Conservation (phyloP, 306 rosid species). For the Dryas octopetala region DNA sequence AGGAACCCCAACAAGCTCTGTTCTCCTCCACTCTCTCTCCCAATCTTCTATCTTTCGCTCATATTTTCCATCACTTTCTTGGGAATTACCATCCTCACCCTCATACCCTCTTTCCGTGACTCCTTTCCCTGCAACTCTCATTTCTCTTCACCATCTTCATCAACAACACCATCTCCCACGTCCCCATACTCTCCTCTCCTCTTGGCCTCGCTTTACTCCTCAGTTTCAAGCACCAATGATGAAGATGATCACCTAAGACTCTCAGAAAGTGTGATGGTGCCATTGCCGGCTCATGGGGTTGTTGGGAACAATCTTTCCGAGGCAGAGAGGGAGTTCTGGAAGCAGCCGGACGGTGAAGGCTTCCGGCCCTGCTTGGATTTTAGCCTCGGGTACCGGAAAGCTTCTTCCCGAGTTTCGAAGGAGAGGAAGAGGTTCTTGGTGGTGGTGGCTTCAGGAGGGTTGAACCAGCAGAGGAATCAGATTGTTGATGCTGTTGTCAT, state of each 20-base stretch:
- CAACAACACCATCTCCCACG: constrained; percentile 11
- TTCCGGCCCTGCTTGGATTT: constrained; percentile 46
- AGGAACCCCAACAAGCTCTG: constrained; percentile 28
- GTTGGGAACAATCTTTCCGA: constrained; percentile 25
- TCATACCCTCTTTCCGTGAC: constrained; percentile 14
- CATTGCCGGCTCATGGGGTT: constrained; percentile 39
- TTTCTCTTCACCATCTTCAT: not conserved
- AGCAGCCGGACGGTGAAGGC: constrained; percentile 48
- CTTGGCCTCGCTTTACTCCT: constrained; percentile 26
- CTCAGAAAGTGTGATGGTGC: constrained; percentile 32
- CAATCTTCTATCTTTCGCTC: constrained; percentile 37
- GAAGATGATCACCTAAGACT: constrained; percentile 22
- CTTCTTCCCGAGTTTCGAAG: constrained; percentile 30
- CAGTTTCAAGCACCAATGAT: not conserved
- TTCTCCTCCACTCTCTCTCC: constrained; percentile 3
- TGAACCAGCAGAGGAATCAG: constrained; percentile 64
- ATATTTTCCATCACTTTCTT: constrained; percentile 42
- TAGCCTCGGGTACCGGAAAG: constrained; percentile 42
- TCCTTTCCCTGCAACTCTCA: constrained; percentile 18
- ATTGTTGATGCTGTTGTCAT: constrained; percentile 60
- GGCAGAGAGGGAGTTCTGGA: constrained; percentile 51
- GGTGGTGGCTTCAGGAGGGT: constrained; percentile 58
- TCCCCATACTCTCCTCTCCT: constrained; percentile 12
- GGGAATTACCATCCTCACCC: constrained; percentile 27
- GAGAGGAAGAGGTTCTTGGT: constrained; percentile 51